Evolutionary conservation across 805 yeast species (phyloP), one percentile per base, ranked within the genome.

Genomic region (Nakazawaea holstii): DNA sequence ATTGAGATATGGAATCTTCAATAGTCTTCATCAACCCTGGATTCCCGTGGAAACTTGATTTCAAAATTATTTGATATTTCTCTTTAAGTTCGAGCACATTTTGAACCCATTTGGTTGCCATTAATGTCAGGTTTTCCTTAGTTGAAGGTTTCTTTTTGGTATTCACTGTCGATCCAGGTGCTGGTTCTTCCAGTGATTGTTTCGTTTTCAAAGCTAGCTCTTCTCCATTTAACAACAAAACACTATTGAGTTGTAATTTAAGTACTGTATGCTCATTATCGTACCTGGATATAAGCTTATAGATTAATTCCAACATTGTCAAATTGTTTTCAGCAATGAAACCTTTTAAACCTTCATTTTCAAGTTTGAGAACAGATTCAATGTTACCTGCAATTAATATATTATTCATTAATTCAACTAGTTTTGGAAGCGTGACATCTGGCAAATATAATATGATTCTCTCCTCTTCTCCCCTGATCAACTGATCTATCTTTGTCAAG

Each of bases 21-120:
- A 85, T 69, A 2, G 80, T 69, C 51, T 76, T 79, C 44, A 74
- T 76, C 32, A 85, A 53, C 1, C 69, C 64, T 2, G 67, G 61
- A 55, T 84, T 79, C 39, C 66, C 70, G 2, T 66, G 67, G 53
- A 83, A 80, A 2, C 85, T 68, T 6, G 62, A 59, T 24, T 67
- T 64, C 28, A 80, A 62, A 2, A 90, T 67, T 2, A 40, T 29
- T 33, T 74, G 76, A 55, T 78, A 79, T 49, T 77, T 78, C 5
- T 65, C 67, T 53, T 77, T 82, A 49, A 79, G 65, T 9, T 59
- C 62, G 9, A 87, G 59, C 3, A 87, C 72, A 28, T 74, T 69
- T 39, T 77, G 77, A 8, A 87, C 74, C 92, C 95, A 90, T 45
- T 71, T 69, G 2, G 78, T 70, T 0, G 95, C 94, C 54, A 74